Evolutionary conservation across 495 filamentous ascomycete genomes (phyloP).

Genomic region (Hypoxylon intermedium): DNA sequence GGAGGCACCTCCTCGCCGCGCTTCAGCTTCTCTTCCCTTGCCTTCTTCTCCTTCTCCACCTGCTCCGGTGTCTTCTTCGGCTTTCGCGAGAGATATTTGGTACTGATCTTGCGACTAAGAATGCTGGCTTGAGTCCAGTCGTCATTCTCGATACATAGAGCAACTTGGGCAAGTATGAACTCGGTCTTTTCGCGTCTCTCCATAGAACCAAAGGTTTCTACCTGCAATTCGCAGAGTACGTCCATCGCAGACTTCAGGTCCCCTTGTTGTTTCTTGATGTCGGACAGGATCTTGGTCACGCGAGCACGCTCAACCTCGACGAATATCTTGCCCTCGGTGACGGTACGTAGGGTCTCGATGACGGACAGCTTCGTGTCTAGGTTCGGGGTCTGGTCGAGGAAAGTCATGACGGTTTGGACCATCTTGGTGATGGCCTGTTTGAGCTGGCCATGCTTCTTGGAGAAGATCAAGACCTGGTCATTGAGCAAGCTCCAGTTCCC

Average conservation of each 20-base stretch:
- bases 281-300: constrained; percentile 89
- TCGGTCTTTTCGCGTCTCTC: constrained; percentile 95
- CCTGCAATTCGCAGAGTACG: constrained; percentile 94
- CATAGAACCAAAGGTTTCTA: constrained; percentile 99
- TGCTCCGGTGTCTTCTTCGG: constrained; percentile 87
- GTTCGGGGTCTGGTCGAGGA: constrained; percentile 79
- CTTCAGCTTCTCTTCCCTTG: constrained; percentile 75
- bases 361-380: constrained; percentile 86
- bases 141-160: constrained; percentile 90
- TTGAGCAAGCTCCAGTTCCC: constrained; percentile 93
- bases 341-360: constrained; percentile 93
- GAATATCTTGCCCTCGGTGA: constrained; percentile 99
- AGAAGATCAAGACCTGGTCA: constrained; percentile 92
- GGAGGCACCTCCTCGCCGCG: constrained; percentile 81
- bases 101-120: constrained; percentile 95
- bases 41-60: constrained; percentile 86
- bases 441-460: constrained; percentile 99
- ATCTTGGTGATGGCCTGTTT: constrained; percentile 98
- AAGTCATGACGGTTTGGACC: constrained; percentile 95
- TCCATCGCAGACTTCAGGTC: constrained; percentile 89
- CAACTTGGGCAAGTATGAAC: constrained; percentile 95
- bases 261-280: constrained; percentile 95
- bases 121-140: constrained; percentile 97
- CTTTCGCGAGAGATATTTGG: constrained; percentile 84
- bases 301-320: constrained; percentile 97